Evolutionary conservation across 2,329 filamentous ascomycete species (phyloP), one percentile per base, ranked within the genome.

Genomic region (Plenodomus biglobosus): DNA sequence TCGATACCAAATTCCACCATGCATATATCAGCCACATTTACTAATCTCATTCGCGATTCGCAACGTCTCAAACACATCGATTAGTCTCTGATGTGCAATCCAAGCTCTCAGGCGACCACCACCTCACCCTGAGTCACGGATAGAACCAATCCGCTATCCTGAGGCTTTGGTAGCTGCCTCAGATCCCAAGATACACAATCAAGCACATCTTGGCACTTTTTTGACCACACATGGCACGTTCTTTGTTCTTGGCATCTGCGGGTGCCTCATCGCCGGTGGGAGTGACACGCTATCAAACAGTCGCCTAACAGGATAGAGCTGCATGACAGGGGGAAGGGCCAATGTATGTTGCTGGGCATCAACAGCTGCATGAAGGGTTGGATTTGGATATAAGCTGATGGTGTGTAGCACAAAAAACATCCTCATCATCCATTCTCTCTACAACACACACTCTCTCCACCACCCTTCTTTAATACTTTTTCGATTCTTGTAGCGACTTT

Each of bases 161-260:
- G 44, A 60, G 58, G 55, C 59, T 45, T 45, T 40, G 49, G 40
- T 38, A 37, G 35, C 45, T 24, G 55, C 58, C 62, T 55, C 45
- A 56, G 54, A 50, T 44, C 37, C n/a, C 41, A 44, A 51, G 47
- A 52, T 48, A 53, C 51, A 46, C 36, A 38, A 38, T 57, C 59
- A 53, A 62, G 62, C 59, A 58, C 48, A 50, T 58, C 61, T 67
- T 67, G 64, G 64, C 64, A 42, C 20, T 36, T 54, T 62, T 61
- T 60, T 58, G 52, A 51, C 48, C 50, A 52, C 42, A 47, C 52
- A 56, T 7, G 11, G 3, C 27, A 32, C 27, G 7, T 6, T 62
- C 46, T 44, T 27, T 39, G 18, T 24, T 45, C 65, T 67, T 67
- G 64, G 66, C 63, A 22, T 22, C 16, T 44, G 42, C 60, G 62